A percentile compares a stretch with the other conserved stretches of the same genome.
Conservation (phyloP, 208 protist genomes). For the Porcisia hertigi region DNA sequence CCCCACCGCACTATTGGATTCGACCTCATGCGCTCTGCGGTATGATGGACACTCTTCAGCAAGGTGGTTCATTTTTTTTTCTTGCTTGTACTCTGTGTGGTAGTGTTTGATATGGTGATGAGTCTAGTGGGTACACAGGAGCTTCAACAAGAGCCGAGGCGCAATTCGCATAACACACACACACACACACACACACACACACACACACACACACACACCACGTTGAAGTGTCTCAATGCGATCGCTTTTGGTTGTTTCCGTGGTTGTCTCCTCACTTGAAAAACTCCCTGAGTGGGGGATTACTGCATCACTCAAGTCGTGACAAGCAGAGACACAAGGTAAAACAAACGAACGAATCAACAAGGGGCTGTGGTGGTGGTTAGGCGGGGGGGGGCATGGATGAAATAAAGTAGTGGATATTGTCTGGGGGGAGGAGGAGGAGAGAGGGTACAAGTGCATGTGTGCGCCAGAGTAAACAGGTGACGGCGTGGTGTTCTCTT, state of each 20-base stretch:
- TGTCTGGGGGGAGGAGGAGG: neutral
- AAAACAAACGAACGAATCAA: neutral
- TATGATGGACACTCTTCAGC: neutral
- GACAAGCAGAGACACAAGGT: neutral
- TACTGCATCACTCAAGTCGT: neutral
- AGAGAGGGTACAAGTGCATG: neutral
- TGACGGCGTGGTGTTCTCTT: neutral
- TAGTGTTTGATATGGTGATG: neutral
- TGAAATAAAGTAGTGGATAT: neutral
- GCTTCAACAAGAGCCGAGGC: neutral
- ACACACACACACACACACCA: neutral
- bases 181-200: neutral
- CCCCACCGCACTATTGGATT: neutral
- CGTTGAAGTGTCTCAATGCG: neutral
- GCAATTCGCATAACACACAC: neutral
- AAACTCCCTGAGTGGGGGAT: neutral
- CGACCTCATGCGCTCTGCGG: neutral
- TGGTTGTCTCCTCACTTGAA: neutral
- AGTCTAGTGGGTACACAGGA: neutral
- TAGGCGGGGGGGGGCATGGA: neutral
- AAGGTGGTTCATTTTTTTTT: neutral
- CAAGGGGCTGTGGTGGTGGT: neutral
- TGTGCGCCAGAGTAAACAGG: neutral
- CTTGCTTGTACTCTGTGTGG: neutral
- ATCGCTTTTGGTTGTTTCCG: neutral